Evolutionary conservation across 108 stramenopile genomes (phyloP).

Genomic region (Schizochytrium sp.): DNA sequence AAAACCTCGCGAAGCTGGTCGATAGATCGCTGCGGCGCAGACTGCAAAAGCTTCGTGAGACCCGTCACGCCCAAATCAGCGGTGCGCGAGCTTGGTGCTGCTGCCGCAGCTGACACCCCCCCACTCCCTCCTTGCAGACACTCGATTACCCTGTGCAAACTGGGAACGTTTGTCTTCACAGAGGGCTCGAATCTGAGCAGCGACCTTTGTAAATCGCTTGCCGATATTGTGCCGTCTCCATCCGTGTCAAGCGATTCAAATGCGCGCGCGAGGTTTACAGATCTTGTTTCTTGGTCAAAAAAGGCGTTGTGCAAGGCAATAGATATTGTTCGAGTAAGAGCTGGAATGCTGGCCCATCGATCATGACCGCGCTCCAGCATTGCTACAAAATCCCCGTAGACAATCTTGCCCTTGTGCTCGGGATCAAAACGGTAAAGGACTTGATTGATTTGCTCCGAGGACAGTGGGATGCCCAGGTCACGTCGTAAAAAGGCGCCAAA

Average conservation of each 20-base stretch:
- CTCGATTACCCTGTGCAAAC: not conserved
- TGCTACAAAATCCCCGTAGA: not conserved
- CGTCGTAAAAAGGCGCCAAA: not conserved
- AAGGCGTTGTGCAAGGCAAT: not conserved
- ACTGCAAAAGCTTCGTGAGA: no score
- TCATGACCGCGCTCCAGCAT: not conserved
- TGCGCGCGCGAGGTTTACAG: not conserved
- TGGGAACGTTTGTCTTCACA: not conserved
- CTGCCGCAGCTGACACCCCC: no score
- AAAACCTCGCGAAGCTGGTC: no score
- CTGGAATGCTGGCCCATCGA: not conserved
- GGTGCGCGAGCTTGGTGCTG: no score
- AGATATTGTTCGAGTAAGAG: not conserved
- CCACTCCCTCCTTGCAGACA: not conserved
- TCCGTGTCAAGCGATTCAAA: not conserved
- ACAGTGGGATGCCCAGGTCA: not conserved
- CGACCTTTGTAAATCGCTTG: not conserved
- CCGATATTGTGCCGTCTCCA: not conserved
- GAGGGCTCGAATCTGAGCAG: not conserved
- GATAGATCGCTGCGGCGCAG: no score
- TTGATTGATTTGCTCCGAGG: not conserved
- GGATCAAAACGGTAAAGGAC: not conserved
- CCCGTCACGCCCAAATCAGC: no score
- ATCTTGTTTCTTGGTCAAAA: not conserved
- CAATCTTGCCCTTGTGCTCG: not conserved